Percentiles rank a stretch among this genome's conserved stretches.
Conservation (phyloP, 805 yeast species). For the Teunomyces stri region DNA sequence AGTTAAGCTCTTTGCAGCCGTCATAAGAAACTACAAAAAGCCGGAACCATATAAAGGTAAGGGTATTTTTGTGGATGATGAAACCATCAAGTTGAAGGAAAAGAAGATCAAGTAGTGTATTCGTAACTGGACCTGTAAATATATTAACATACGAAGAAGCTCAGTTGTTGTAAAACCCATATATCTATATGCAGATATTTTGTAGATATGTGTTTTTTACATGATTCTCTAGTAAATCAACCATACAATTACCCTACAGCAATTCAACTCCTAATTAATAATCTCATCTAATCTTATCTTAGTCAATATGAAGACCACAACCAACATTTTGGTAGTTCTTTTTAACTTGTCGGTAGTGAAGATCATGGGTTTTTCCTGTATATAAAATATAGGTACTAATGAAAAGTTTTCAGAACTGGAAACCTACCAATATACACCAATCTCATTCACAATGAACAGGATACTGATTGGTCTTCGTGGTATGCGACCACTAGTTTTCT, state of each 20-base stretch:
- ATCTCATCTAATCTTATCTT: too few relatives aligned
- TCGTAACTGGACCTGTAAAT: slow-evolving; percentile 3
- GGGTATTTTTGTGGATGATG: slow-evolving; percentile 90
- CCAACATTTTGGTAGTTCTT: too few relatives aligned
- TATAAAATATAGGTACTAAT: not conserved
- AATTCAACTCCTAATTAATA: too few relatives aligned
- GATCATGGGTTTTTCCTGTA: not conserved
- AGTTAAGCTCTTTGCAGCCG: slow-evolving; percentile 85
- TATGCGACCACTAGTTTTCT: slow-evolving; percentile 4
- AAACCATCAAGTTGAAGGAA: slow-evolving; percentile 85
- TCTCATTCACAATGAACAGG: slow-evolving; percentile 1
- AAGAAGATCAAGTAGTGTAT: slow-evolving; percentile 80
- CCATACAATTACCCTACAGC: too few relatives aligned
- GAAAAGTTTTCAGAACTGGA: not conserved
- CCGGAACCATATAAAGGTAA: slow-evolving; percentile 99
- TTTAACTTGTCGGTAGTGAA: not conserved
- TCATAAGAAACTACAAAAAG: slow-evolving; percentile 79
- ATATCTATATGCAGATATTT: too few relatives aligned
- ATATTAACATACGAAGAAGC: not conserved
- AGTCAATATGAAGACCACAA: too few relatives aligned
- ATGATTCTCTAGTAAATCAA: too few relatives aligned
- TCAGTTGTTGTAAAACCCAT: too few relatives aligned
- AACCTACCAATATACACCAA: not conserved
- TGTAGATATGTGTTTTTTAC: too few relatives aligned
- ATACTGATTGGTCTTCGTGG: slow-evolving; percentile 3